phyloP scores from a whole-genome alignment of 2,329 filamentous ascomycete genomes.

The Pseudodiploospora longispora region DNA sequence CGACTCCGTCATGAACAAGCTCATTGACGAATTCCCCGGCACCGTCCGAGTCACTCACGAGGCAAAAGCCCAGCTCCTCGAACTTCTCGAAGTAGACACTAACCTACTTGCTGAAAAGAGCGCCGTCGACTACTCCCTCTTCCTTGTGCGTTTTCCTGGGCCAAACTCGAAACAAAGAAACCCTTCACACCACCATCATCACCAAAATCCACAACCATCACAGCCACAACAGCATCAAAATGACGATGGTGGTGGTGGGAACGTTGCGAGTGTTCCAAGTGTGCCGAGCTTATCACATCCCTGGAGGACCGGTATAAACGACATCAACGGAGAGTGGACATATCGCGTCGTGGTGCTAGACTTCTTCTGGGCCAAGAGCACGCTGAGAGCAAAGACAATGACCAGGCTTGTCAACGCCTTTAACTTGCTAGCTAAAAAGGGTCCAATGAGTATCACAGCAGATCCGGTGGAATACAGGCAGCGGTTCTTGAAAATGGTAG shows the following conservation, averaged over 20 bases:
- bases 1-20: slow-evolving; percentile 54
- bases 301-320: slow-evolving; percentile 56
- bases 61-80: slow-evolving; percentile 48
- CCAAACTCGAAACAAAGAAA: slow-evolving; percentile 1
- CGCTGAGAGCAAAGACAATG: slow-evolving; percentile 56
- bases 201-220: slow-evolving; percentile 14
- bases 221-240: too few species aligned
- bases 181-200: slow-evolving; percentile 1
- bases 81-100: slow-evolving; percentile 53
- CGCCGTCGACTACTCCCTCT: slow-evolving; percentile 69
- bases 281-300: slow-evolving; percentile 13
- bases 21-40: slow-evolving; percentile 61
- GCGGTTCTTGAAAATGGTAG: slow-evolving; percentile 42
- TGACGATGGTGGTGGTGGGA: too few species aligned
- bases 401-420: slow-evolving; percentile 56
- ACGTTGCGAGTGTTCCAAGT: too few species aligned
- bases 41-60: slow-evolving; percentile 50
- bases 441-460: slow-evolving; percentile 69
- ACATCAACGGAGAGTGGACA: slow-evolving; percentile 55
- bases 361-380: slow-evolving; percentile 74
- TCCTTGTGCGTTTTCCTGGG: slow-evolving; percentile 47
- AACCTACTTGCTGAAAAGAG: slow-evolving; percentile 53
- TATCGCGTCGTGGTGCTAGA: slow-evolving; percentile 63
- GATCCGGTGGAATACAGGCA: slow-evolving; percentile 58
- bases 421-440: slow-evolving; percentile 54